phyloP scores from a whole-genome alignment of 768 basidiomycete species.

The Psilocybe cyanescens region DNA sequence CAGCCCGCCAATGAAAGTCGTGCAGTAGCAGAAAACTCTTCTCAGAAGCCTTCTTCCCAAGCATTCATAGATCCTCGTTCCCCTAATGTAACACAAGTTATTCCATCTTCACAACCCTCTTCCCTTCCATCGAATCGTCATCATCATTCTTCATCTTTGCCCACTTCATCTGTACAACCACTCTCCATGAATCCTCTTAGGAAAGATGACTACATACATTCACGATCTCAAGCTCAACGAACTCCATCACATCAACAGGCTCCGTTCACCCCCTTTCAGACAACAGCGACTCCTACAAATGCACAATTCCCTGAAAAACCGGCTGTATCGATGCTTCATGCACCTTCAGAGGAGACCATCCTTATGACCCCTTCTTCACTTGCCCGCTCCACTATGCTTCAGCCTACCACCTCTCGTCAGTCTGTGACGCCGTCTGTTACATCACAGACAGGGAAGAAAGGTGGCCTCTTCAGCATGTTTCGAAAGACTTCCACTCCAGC shows the following conservation, averaged over 20 bases:
- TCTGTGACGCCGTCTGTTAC: constrained; percentile 44
- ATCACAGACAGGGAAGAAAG: constrained; percentile 41
- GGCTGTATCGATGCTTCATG: constrained; percentile 29
- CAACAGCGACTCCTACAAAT: constrained; percentile 4
- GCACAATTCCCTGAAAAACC: constrained; percentile 11
- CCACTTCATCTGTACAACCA: background rate
- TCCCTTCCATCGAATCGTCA: constrained; percentile 1
- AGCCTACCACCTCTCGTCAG: constrained; percentile 42
- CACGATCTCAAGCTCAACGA: constrained; percentile 1
- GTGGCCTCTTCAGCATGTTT: constrained; percentile 40
- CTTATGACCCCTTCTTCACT: constrained; percentile 71
- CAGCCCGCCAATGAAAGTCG: background rate
- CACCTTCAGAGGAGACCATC: constrained; percentile 52
- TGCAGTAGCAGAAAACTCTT: background rate
- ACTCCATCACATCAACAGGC: constrained; percentile 14
- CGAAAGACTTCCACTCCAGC: constrained; percentile 21
- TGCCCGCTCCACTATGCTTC: constrained; percentile 50
- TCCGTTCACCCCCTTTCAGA: constrained; percentile 1
- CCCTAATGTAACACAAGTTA: background rate
- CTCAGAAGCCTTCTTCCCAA: background rate
- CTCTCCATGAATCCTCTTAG: background rate
- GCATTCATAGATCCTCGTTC: background rate
- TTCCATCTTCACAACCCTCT: background rate
- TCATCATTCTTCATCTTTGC: background rate
- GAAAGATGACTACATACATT: background rate